Conservation (phyloP, 2,329 filamentous ascomycete species). For the Cladosporium sp. region DNA sequence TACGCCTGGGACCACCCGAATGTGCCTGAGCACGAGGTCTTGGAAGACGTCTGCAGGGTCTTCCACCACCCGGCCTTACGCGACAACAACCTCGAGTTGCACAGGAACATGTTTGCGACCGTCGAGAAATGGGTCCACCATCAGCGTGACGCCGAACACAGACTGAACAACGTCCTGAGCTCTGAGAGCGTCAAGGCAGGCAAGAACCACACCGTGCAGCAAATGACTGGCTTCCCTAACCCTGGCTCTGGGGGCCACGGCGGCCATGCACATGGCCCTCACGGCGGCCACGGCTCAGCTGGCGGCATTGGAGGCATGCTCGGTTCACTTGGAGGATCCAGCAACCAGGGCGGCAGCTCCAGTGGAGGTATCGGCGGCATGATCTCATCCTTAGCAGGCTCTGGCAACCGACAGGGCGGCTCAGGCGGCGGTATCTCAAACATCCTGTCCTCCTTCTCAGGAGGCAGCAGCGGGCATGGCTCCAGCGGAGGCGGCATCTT, state of each 20-base stretch:
- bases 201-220: slow-evolving; percentile 59
- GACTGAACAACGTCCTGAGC: slow-evolving; percentile 68
- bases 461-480: neutral
- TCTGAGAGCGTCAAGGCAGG: slow-evolving; percentile 78
- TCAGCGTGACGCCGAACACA: slow-evolving; percentile 50
- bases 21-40: slow-evolving; percentile 74
- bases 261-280: neutral
- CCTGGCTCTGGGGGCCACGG: slow-evolving; percentile 9
- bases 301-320: slow-evolving; percentile 5
- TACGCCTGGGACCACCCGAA: slow-evolving; percentile 90
- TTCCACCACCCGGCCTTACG: slow-evolving; percentile 90
- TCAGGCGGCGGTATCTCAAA: slow-evolving; percentile 3
- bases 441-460: slow-evolving; percentile 5
- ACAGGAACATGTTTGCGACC: slow-evolving; percentile 80
- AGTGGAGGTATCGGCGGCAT: slow-evolving; percentile 8
- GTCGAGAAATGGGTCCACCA: slow-evolving; percentile 75
- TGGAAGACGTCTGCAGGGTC: slow-evolving; percentile 70
- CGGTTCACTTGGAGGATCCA: neutral
- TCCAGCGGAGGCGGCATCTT: slow-evolving; percentile 5
- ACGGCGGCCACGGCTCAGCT: slow-evolving; percentile 1
- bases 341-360: slow-evolving; percentile 6
- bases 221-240: slow-evolving; percentile 12
- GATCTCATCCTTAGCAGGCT: slow-evolving; percentile 1
- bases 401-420: slow-evolving; percentile 1
- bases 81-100: slow-evolving; percentile 68